phyloP scores from a whole-genome alignment of 768 basidiomycete genomes.

The Dendrothele bispora region DNA sequence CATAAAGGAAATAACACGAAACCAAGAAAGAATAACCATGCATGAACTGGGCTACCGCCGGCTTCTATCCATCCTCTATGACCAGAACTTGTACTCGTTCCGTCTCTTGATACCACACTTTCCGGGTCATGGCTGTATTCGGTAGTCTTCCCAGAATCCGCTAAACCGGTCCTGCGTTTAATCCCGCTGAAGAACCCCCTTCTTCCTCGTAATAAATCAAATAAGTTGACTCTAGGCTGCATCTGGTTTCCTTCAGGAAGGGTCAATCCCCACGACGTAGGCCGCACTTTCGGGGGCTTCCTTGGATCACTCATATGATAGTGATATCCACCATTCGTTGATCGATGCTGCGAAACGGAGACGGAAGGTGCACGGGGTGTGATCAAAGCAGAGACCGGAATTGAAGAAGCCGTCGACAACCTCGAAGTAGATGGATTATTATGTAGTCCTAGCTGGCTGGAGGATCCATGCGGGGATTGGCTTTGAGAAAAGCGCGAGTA shows the following conservation, averaged over 20 bases:
- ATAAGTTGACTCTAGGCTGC: too few species aligned
- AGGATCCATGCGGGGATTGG: too few species aligned
- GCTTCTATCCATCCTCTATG: conserved; percentile 49
- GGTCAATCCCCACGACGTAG: conserved; percentile 3
- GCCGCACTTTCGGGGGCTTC: conserved; percentile 31
- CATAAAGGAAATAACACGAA: conserved; percentile 69
- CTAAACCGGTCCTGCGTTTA: too few species aligned
- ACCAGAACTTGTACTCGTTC: conserved; percentile 31
- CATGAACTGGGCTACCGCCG: conserved; percentile 54
- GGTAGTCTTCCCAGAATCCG: too few species aligned
- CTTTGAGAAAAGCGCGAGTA: too few species aligned
- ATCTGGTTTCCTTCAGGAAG: conserved; percentile 4
- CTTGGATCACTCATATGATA: conserved; percentile 59
- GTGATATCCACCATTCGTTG: conserved; percentile 17
- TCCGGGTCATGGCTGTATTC: too few species aligned
- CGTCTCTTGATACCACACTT: neutral
- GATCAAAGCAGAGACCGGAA: conserved; percentile 25
- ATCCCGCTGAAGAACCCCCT: too few species aligned
- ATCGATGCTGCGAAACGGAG: conserved; percentile 23
- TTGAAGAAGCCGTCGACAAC: too few species aligned
- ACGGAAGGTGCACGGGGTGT: conserved; percentile 52
- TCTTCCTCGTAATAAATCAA: too few species aligned
- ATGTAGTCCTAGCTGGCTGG: too few species aligned
- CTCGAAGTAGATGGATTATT: too few species aligned
- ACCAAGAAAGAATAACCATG: conserved; percentile 78